Evolutionary conservation across 768 basidiomycete species (phyloP).

Genomic region (Astraeus odoratus): DNA sequence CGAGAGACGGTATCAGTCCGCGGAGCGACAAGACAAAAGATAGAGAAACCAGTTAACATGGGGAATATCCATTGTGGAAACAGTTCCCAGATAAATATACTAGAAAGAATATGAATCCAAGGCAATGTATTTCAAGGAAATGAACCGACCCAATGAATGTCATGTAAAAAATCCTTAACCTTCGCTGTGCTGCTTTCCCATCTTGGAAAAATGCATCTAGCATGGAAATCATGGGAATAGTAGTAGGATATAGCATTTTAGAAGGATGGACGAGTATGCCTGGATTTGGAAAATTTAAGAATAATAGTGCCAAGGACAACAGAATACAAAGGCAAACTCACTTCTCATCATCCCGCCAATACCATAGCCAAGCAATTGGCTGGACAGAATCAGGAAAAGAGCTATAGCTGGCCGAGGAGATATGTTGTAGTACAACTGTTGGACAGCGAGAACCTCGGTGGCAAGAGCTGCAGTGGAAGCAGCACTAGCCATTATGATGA

Average conservation of each 20-base stretch:
- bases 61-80: constrained; percentile 28
- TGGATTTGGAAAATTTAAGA: background rate
- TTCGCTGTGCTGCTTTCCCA: constrained; percentile 31
- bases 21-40: constrained; percentile 48
- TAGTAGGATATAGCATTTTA: constrained; percentile 37
- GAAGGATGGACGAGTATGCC: constrained; percentile 35
- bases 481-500: constrained; percentile 51
- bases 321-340: constrained; percentile 15
- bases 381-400: constrained; percentile 36
- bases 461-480: constrained; percentile 48
- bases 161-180: constrained; percentile 44
- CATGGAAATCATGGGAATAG: constrained; percentile 19
- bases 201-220: constrained; percentile 36
- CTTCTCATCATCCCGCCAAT: constrained; percentile 48
- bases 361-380: constrained; percentile 41
- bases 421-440: constrained; percentile 47
- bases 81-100: constrained; percentile 39
- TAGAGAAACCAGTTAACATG: constrained; percentile 48
- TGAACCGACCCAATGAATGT: constrained; percentile 21
- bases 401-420: constrained; percentile 39
- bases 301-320: background rate
- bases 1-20: constrained; percentile 44
- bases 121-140: background rate
- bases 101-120: constrained; percentile 15
- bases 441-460: constrained; percentile 49